Evolutionary conservation across 768 basidiomycete species (phyloP).

Genomic region (Cubamyces sp.): DNA sequence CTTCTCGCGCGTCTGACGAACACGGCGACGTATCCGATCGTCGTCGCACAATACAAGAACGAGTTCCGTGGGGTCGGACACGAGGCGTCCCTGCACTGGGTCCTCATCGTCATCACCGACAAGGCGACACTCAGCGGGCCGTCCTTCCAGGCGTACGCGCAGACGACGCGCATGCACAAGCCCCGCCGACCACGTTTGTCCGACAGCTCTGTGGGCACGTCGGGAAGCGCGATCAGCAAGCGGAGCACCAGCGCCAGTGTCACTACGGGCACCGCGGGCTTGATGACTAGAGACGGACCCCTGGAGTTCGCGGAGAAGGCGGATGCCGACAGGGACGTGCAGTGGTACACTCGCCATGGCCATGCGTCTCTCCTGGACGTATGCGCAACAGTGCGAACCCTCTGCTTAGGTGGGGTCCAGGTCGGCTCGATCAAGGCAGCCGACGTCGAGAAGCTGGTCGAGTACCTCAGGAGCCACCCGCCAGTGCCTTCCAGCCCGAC

Average conservation of each 20-base stretch:
- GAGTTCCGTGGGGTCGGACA: conserved; percentile 22
- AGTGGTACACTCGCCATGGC: conserved; percentile 23
- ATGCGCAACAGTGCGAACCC: conserved; percentile 22
- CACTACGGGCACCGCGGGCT: conserved; percentile 8
- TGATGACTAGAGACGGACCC: background rate
- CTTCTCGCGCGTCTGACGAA: conserved; percentile 14
- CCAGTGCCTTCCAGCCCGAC: conserved; percentile 13
- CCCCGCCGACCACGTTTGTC: conserved; percentile 15
- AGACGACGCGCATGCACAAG: conserved; percentile 5
- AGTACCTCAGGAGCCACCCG: conserved; percentile 24
- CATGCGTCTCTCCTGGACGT: conserved; percentile 19
- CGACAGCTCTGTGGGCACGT: conserved; percentile 10
- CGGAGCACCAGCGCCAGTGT: conserved; percentile 17
- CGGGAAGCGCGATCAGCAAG: background rate
- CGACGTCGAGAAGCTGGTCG: conserved; percentile 22
- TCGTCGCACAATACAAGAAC: conserved; percentile 28
- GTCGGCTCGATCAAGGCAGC: conserved; percentile 22
- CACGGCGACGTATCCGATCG: conserved; percentile 23
- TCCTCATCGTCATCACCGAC: conserved; percentile 26
- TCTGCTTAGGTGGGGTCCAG: conserved; percentile 25
- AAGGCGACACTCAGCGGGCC: conserved; percentile 18
- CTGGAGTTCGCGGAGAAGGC: background rate
- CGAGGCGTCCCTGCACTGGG: conserved; percentile 28
- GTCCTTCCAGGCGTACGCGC: conserved; percentile 27
- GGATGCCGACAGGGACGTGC: conserved; percentile 5